These are phyloP conservation scores for Didymella exigua DNA, from an alignment of 2,329 filamentous ascomycete species.

Conservation along the genomic window DNA sequence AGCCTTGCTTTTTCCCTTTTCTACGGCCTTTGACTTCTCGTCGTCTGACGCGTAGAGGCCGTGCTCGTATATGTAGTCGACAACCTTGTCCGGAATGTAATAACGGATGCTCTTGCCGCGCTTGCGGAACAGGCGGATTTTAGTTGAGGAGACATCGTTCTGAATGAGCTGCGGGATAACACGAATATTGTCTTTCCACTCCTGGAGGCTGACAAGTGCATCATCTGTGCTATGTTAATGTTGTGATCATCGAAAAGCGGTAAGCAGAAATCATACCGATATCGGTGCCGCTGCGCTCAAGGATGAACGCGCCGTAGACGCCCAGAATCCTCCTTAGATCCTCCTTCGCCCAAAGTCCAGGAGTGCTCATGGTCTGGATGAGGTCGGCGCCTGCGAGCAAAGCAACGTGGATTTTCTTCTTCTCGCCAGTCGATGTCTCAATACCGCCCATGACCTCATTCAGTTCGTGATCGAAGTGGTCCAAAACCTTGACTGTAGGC, in stretches of 20 bases:
- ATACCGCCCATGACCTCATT: conserved; percentile 79
- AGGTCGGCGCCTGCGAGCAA: conserved; percentile 73
- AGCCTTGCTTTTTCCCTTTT: conserved; percentile 35
- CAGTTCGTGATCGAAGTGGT: conserved; percentile 90
- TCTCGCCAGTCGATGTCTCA: conserved; percentile 68
- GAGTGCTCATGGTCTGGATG: conserved; percentile 59
- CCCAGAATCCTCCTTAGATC: conserved; percentile 89
- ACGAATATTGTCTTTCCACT: conserved; percentile 84
- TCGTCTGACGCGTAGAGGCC: conserved; percentile 48
- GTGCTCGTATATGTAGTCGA: conserved; percentile 50
- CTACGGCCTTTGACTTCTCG: conserved; percentile 44
- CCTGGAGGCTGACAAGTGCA: conserved; percentile 78
- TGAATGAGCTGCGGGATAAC: conserved; percentile 88
- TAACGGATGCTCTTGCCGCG: conserved; percentile 50
- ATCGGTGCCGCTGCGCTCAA: conserved; percentile 88
- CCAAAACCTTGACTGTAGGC: conserved; percentile 85
- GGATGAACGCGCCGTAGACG: conserved; percentile 80
- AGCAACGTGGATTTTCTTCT: conserved; percentile 73
- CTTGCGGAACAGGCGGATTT: conserved; percentile 75
- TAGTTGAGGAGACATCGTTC: conserved; percentile 80
- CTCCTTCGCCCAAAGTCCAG: conserved; percentile 75
- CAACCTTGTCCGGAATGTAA: conserved; percentile 48
- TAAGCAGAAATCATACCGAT: conserved; percentile 54
- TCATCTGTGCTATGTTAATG: conserved; percentile 62
- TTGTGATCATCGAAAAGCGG: not conserved